Percentiles rank a stretch among this genome's conserved stretches.
Evolutionary conservation across 176 grass and related monocot genomes (phyloP).

Genomic region (Aegilops umbellulata): DNA sequence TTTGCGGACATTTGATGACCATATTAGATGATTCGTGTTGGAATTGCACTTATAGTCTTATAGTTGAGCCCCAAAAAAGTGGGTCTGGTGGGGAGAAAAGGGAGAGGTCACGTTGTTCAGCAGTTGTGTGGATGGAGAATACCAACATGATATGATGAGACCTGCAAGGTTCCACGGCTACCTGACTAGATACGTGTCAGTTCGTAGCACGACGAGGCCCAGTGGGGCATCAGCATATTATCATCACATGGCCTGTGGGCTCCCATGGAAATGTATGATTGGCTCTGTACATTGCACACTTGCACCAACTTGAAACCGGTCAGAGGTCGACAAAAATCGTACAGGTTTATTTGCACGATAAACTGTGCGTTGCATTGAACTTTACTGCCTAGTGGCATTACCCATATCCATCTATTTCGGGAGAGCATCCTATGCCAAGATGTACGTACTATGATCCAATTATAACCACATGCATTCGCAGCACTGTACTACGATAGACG

Average conservation of each 20-base stretch:
- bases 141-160: neutral
- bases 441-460: too few relatives aligned
- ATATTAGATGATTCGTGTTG: too few relatives aligned
- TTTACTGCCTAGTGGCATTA: neutral
- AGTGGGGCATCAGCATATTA: neutral
- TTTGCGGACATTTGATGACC: too few relatives aligned
- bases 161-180: neutral
- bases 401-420: neutral
- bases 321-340: neutral
- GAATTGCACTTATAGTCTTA: too few relatives aligned
- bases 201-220: neutral
- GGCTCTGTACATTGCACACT: slow-evolving; percentile 11
- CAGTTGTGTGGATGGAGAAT: neutral
- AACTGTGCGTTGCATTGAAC: neutral
- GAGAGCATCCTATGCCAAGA: slow-evolving; percentile 25
- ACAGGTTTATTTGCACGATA: neutral
- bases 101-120: neutral
- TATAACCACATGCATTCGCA: neutral
- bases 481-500: neutral
- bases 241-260: slow-evolving; percentile 5
- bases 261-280: slow-evolving; percentile 11
- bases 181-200: neutral
- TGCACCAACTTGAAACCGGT: neutral
- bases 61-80: too few relatives aligned
- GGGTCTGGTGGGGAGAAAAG: too few relatives aligned